phyloP scores from a whole-genome alignment of 257 asterid genomes.

The Petrea volubilis region DNA sequence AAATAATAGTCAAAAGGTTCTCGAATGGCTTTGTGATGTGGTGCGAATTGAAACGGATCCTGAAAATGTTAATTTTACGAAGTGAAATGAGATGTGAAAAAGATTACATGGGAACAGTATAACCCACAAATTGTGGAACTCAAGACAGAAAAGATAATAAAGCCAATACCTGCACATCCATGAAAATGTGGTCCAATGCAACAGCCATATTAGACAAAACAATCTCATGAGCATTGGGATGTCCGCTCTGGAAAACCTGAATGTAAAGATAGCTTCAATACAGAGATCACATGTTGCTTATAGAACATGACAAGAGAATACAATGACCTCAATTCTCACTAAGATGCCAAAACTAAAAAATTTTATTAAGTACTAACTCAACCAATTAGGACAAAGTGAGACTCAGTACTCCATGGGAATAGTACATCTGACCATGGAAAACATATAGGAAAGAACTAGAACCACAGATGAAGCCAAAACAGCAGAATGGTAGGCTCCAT shows the following conservation, averaged over 20 bases:
- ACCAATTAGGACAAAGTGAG: background rate
- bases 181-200: slow-evolving; percentile 70
- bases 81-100: background rate
- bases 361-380: background rate
- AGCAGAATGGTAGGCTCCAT: background rate
- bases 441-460: background rate
- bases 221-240: slow-evolving; percentile 69
- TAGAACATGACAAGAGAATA: background rate
- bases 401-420: background rate
- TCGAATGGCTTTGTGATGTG: slow-evolving; percentile 79
- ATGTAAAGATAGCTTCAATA: slow-evolving; percentile 8
- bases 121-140: slow-evolving; percentile 12
- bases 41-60: slow-evolving; percentile 79
- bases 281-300: slow-evolving; percentile 18
- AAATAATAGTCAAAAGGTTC: slow-evolving; percentile 88
- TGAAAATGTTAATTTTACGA: slow-evolving; percentile 41
- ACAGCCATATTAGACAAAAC: slow-evolving; percentile 74
- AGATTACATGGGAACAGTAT: background rate
- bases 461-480: background rate
- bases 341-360: background rate
- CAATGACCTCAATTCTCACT: background rate
- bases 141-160: slow-evolving; percentile 10
- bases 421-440: background rate
- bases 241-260: slow-evolving; percentile 74
- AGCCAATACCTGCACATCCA: slow-evolving; percentile 72